Conservation (phyloP, 768 basidiomycete genomes). For the Auricularia sp. region DNA sequence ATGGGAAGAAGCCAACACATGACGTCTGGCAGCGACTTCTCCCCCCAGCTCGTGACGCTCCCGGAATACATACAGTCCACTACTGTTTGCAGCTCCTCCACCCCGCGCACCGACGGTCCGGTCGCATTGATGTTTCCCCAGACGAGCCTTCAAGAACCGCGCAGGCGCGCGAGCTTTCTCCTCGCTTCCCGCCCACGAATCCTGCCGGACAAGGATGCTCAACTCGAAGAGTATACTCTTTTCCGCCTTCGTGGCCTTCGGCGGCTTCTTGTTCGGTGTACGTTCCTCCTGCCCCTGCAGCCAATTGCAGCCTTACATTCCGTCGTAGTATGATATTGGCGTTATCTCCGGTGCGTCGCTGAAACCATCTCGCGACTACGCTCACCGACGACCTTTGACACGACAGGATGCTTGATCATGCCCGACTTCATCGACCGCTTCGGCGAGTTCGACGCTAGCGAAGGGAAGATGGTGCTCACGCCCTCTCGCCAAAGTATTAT, state of each 20-base stretch:
- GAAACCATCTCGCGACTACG: too few species aligned
- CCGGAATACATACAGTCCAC: too few species aligned
- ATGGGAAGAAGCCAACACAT: too few species aligned
- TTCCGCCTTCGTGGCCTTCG: constrained; percentile 65
- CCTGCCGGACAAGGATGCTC: constrained; percentile 1
- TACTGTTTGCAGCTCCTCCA: too few species aligned
- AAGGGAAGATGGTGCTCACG: constrained; percentile 43
- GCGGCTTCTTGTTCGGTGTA: constrained; percentile 27
- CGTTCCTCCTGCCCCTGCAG: neutral
- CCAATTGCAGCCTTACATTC: constrained; percentile 31
- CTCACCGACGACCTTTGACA: too few species aligned
- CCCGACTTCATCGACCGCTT: constrained; percentile 64
- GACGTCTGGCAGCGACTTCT: too few species aligned
- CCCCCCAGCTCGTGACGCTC: too few species aligned
- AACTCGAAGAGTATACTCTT: constrained; percentile 53
- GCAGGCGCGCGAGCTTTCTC: neutral
- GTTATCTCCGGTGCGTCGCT: constrained; percentile 47
- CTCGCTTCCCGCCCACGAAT: neutral
- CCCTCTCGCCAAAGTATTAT: constrained; percentile 65
- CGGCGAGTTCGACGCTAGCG: constrained; percentile 34
- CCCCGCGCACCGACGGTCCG: too few species aligned
- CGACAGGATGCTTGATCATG: constrained; percentile 62
- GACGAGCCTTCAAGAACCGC: neutral
- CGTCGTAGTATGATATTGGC: constrained; percentile 68
- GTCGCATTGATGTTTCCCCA: too few species aligned